Evolutionary conservation across 331 rosid genomes (phyloP).

Genomic region (Ulmus americana): DNA sequence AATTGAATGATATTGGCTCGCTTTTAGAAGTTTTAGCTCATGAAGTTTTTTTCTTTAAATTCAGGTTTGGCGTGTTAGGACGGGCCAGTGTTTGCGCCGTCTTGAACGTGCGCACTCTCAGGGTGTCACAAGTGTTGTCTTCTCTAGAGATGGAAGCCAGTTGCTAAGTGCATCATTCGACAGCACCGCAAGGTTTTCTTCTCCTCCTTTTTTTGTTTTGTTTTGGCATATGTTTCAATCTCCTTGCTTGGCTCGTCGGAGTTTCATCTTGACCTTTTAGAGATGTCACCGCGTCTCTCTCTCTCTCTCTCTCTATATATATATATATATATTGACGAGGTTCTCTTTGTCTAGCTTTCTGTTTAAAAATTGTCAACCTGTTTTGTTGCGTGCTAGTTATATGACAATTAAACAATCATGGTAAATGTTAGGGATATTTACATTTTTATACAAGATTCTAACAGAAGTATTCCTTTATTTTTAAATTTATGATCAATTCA

Average conservation of each 20-base stretch:
- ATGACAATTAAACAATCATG: background rate
- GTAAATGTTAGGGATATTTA: background rate
- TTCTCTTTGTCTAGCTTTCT: background rate
- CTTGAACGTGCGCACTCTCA: slow-evolving; percentile 94
- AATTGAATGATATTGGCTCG: background rate
- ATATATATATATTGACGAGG: background rate
- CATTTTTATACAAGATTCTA: background rate
- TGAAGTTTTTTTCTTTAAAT: slow-evolving; percentile 12
- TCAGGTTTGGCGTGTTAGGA: slow-evolving; percentile 95
- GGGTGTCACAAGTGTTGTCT: slow-evolving; percentile 88
- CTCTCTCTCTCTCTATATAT: background rate
- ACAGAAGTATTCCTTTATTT: too few relatives aligned
- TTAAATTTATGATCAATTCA: too few relatives aligned
- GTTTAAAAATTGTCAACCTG: background rate
- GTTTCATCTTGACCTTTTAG: background rate
- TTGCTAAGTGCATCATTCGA: slow-evolving; percentile 92
- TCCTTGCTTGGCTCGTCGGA: background rate
- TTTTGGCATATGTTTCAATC: too few relatives aligned
- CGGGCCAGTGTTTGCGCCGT: slow-evolving; percentile 98
- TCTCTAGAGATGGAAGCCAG: slow-evolving; percentile 99
- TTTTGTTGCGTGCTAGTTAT: slow-evolving; percentile 2
- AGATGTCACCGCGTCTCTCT: background rate
- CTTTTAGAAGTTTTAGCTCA: background rate
- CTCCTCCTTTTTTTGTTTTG: too few relatives aligned
- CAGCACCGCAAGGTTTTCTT: slow-evolving; percentile 77